Evolutionary conservation across 2,329 filamentous ascomycete genomes (phyloP).

Genomic region (Metarhizium brunneum): DNA sequence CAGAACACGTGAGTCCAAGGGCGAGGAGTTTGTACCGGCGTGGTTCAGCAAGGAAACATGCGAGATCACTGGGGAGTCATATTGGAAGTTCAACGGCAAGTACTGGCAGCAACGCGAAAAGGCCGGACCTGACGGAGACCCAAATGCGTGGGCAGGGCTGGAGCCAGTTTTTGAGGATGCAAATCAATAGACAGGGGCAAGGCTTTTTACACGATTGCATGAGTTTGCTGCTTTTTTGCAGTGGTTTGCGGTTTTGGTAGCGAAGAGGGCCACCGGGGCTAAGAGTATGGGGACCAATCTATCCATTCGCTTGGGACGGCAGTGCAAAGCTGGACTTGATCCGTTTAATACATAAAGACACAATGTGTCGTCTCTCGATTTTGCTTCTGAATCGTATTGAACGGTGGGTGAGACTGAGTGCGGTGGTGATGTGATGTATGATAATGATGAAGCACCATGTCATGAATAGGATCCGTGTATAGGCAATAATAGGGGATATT

Average conservation of each 20-base stretch:
- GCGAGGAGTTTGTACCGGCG: conserved; percentile 72
- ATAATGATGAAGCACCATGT: background rate
- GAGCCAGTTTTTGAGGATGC: conserved; percentile 61
- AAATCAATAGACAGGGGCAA: conserved; percentile 6
- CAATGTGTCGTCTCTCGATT: background rate
- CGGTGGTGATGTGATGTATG: no score
- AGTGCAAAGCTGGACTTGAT: background rate
- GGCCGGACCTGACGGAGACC: conserved; percentile 50
- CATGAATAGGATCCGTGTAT: background rate
- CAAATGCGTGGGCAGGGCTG: conserved; percentile 55
- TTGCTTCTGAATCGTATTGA: background rate
- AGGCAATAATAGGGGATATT: no score
- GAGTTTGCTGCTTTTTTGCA: background rate
- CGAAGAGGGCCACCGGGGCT: background rate
- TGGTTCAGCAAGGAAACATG: conserved; percentile 75
- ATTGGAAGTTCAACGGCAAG: conserved; percentile 79
- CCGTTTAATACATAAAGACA: background rate
- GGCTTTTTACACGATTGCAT: background rate
- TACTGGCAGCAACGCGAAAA: conserved; percentile 74
- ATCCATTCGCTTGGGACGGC: background rate
- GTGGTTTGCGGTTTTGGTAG: background rate
- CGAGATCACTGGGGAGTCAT: conserved; percentile 75
- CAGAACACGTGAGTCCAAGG: conserved; percentile 61
- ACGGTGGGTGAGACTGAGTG: no score
- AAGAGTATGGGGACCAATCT: background rate